Percentiles rank a stretch among this genome's conserved stretches.
These are phyloP conservation scores for Sporisorium sorghi DNA, from an alignment of 1,284 basidiomycete genomes.

Conservation along the genomic window DNA sequence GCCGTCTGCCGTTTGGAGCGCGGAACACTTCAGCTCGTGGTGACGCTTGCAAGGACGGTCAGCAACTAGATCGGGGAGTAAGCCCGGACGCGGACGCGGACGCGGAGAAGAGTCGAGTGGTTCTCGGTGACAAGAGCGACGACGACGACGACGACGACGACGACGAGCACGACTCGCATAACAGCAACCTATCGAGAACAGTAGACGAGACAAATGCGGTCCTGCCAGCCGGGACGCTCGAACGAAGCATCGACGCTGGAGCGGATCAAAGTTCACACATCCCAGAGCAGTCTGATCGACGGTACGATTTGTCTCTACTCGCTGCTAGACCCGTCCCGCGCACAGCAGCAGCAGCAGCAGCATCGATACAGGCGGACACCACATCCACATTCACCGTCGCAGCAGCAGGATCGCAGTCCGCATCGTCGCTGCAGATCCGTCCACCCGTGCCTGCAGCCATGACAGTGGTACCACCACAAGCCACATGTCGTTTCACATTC, in stretches of 20 bases:
- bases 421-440: slow-evolving; percentile 26
- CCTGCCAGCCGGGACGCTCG: background rate
- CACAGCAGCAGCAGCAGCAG: too few relatives aligned
- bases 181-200: background rate
- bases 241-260: background rate
- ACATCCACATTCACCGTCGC: background rate
- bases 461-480: background rate
- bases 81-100: background rate
- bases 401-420: background rate
- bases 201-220: background rate
- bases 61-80: background rate
- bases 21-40: background rate
- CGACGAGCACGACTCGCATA: too few relatives aligned
- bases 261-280: background rate
- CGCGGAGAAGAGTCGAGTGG: slow-evolving; percentile 20
- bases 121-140: slow-evolving; percentile 4
- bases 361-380: background rate
- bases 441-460: slow-evolving; percentile 4
- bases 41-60: background rate
- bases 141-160: background rate
- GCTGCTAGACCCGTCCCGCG: background rate
- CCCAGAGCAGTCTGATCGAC: background rate
- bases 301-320: background rate
- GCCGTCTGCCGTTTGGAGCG: background rate
- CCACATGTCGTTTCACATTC: slow-evolving; percentile 33